Evolutionary conservation across 129 eudicot species (phyloP), one percentile per base, ranked within the genome.

Genomic region (Tanacetum coccineum): DNA sequence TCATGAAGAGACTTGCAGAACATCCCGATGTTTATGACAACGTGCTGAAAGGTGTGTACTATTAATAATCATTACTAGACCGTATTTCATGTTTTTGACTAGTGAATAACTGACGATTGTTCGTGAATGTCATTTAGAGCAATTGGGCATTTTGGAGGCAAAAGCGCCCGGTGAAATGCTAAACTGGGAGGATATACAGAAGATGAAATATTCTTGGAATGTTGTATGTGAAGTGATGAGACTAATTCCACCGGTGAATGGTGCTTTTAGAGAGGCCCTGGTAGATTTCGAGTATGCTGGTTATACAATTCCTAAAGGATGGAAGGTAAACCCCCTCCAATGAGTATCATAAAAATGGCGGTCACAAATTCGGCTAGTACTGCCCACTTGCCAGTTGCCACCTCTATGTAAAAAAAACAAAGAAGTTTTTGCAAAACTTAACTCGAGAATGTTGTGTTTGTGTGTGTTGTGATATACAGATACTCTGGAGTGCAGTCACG

Each of bases 161-260:
- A 83, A 79, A 47, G 76, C 19, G 48, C 32, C 52, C 2, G 74
- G 79, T 28, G 80, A 76, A 59, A 40, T 68, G 52, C 64, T 80
- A 42, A 42, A 78, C 8, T 80, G 89, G 86, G 82, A 78, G 25
- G 86, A 84, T 53, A 53, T 81, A 25, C 82, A 79, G 52, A 85
- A 81, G 82, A 85, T 85, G 90, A 81, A 48, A 80, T 84, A 84
- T 74, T 60, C 90, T 0, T 81, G 89, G 89, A 77, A 57, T 25
- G 86, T 84, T 10, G 81, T 84, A 3, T 74, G 68, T 7, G 87
- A 85, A 70, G 78, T 78, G 9, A 52, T 79, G 75, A 81, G 84
- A 68, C 57, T 75, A 44, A 48, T 44, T 18, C 90, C 90, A 17
- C 80, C 90, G 0, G 75, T 78, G 15, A 9, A 36, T 2, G 80